Base-by-base conservation (phyloP, 2,329 filamentous ascomycete genomes). In the Stachybotrys chartarum region DNA sequence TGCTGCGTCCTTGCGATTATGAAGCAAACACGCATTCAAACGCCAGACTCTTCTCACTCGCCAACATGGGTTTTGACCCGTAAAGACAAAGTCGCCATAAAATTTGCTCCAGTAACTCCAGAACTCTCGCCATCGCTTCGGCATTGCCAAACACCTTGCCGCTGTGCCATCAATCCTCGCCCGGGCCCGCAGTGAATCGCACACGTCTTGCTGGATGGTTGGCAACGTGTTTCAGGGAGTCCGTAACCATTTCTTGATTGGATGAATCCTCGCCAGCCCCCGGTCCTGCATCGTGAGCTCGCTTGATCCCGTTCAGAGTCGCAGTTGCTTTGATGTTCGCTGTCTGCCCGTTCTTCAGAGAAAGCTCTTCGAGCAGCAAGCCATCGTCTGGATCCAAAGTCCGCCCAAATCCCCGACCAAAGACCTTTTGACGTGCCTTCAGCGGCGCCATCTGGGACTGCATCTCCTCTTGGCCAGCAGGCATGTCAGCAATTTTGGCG, bases 361-460 rank as follows among this genome's bases (percentile, higher is more conserved):
- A 47, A 11, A 45, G 56, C 31, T 50, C 50, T 30, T 69, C 66
- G 6, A 68, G 55, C 31, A 77, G 60, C 44, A 80, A 62, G 12
- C 72, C 78, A 24, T 80, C 77, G 48, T 81, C 76, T 0, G 77
- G 75, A 48, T 78, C 67, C 14, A 70, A 54, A 5, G 58, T 56
- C 30, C 58, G 63, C 7, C 77, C 78, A 55, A 79, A 78, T 3
- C 74, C 78, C 56, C 74, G 69, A 0, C 79, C 76, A 55, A 85
- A 84, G 4, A 84, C 65, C 16, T 69, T 72, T 60, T 79, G 78
- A 4, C 79, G 76, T 6, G 62, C 64, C 45, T 64, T 58, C 16
- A 85, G 65, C 31, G 68, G 63, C 2, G 77, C 71, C 70, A 82
- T 82, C 64, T 85, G 79, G 6, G 72, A 72, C 14, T 73, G 63